Evolutionary conservation across 129 eudicot genomes (phyloP), one percentile per base, ranked within the genome.

Genomic region (Flaveria ramosissima): DNA sequence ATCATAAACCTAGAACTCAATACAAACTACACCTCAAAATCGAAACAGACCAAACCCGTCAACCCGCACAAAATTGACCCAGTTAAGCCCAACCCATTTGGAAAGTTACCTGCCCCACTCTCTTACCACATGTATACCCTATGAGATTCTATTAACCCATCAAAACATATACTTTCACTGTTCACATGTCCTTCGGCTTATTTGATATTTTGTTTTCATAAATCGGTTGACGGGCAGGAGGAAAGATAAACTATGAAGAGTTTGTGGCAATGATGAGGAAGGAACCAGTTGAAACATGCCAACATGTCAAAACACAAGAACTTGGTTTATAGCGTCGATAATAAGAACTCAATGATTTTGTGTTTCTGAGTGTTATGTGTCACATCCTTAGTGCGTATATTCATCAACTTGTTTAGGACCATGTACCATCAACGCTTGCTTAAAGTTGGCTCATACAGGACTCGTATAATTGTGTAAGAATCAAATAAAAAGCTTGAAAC

Each of bases 251-350:
- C 72, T 90, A 83, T 45, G 91, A 90, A 12, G 98, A 93, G 81
- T 90, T 93, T 80, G 91, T 55, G 65, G 53, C 79, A 13, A 90
- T 90, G 98, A 90, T 88, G 98, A 93, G 74, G 75, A 90, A 87
- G 78, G 97, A 95, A 77, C 84, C 88, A 12, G 55, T 78, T 63
- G 89, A 86, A 59, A 73, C 78, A n/a, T 76, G 77, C 15, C 70
- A 59, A 70, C 36, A 68, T 73, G 26, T 63, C 26, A 65, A 61
- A 61, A 50, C 14, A 64, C 80, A 75, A 63, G 74, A 56, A 30
- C 45, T 67, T 80, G 84, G 70, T 74, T 74, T 27, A 17, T 56
- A 74, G 64, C 13, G 48, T 66, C 65, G 3, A 46, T 26, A 6
- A 12, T n/a, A 64, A 55, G 19, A 56, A 70, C 52, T 52, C 41